Evolutionary conservation across 148 eudicot species (phyloP), one percentile per base, ranked within the genome.

Genomic region (Euryodendron excelsum): DNA sequence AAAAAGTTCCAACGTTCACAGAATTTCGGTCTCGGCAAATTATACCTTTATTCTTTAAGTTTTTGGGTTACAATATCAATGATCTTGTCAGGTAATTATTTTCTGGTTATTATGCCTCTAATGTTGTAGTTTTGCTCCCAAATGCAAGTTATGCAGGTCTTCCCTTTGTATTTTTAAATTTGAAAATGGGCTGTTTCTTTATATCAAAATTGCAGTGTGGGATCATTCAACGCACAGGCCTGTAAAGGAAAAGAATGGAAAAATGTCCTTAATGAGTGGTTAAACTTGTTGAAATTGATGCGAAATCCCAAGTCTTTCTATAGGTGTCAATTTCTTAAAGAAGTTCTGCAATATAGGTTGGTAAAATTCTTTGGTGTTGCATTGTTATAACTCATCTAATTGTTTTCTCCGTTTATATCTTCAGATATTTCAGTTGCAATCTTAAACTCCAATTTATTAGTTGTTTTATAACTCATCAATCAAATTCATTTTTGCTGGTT

Each of bases 21-120:
- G 98, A 91, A 80, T 82, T 92, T 61, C 97, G 84, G 72, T 86
- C 93, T 67, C 84, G 84, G 72, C 89, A 96, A 79, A 81, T 96
- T 58, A 78, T 93, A 71, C 97, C 99, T n/a, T 74, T 96, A 81
- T 96, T 90, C 81, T 80, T 96, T 78, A 90, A 79, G 77, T 96
- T 89, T 84, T 47, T 96, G 84, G 98, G 98, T 63, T 96, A 93
- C 80, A 47, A 69, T 68, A 82, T 55, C 71, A 87, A 78, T 65
- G 86, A 82, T 59, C 77, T 83, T 62, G 45, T 66, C 67, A 82
- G 86, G 88, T 87, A 76, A 72, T 36, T 69, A n/a, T 70, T 45
- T 72, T 70, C 11, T 47, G 53, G 4, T 31, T 33, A 34, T 37
- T 15, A 31, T 3, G 21, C 5, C 3, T 23, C 53, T 55, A 30